Evolutionary conservation across 495 filamentous ascomycete genomes (phyloP), one percentile per base, ranked within the genome.

Genomic region (Hyaloscypha variabilis): DNA sequence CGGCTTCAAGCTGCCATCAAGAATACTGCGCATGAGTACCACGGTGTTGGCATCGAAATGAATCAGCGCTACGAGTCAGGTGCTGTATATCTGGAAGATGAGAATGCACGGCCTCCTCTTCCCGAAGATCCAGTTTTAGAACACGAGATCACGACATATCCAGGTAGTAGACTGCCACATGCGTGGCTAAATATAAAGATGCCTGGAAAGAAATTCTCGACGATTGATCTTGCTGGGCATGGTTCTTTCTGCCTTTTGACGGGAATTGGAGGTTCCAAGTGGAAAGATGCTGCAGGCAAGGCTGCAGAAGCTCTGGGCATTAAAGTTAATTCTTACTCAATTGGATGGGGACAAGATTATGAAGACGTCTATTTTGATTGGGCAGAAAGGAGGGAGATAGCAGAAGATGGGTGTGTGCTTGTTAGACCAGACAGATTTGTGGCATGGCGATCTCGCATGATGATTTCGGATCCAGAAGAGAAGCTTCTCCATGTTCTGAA

Each of bases 321-420:
- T 6, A 61, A 67, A 6, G 76, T 86, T 24, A 77, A 75, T 24
- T 67, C 70, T 0, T 81, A 79, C 58, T 73, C 72, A 0, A 82
- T 86, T 58, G 83, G 83, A 0, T 79, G 78, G 67, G 67, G 71
- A 0, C 78, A 79, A 31, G 82, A 85, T 59, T 86, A 76, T 54
- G 77, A 82, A 60, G 84, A 86, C 67, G 75, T 81, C 5, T 85
- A 85, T 68, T 77, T 75, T 39, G 81, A 84, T 31, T 86, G 84
- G 83, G 74, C 71, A 21, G 65, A 72, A 21, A 66, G 71, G 34
- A 70, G 81, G 24, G 79, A 77, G 39, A 74, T 85, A 8, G 77
- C 78, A n/a, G 84, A 85, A 58, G 76, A 78, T 69, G 84, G 84
- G 0, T 80, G 77, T 68, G 75, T 86, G 4, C 68, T 86, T 31